Base-by-base conservation (phyloP, 2,329 filamentous ascomycete genomes). In the Aspergillus sp. region DNA sequence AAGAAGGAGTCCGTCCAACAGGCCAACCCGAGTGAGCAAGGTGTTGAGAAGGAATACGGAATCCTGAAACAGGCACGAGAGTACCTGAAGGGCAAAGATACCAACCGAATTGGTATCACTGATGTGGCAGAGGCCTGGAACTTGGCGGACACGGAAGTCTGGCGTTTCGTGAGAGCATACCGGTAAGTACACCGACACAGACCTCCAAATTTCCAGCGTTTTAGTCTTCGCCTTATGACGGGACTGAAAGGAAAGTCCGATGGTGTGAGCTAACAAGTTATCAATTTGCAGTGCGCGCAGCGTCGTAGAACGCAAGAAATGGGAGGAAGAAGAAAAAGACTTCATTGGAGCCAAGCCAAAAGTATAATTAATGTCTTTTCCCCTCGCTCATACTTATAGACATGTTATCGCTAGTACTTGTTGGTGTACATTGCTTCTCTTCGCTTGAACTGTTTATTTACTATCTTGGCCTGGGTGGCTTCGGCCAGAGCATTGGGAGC, bases 131-230 rank as follows among this genome's bases (percentile, higher is more conserved):
- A 82, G 69, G 79, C 79, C 36, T 82, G 80, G 87, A 88, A 87
- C 68, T 65, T 88, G 64, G 85, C 84, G 2, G 87, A 89, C 67
- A 84, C 85, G 3, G 87, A 89, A 71, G 81, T 83, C 8, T 89
- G 87, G 87, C 82, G 83, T 63, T 89, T 89, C 70, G 82, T 86
- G 23, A 77, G 85, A 57, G 86, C 86, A 5, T 88, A 80, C 67
- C 80, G 75, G 77, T 79, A 60, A 61, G 70, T 73, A 41, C 36
- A 30, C 43, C 30, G 38, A 49, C 5, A 12, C 19, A 13, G 5
- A 3, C 10, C 19, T 5, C 6, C 10, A 23, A 7, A 13, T 23
- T 13, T 7, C 19, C 2, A 45, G 19, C 10, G 4, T 23, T 45
- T 3, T 13, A 2, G 5, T 13, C 13, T 15, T 13, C 10, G 8